Conservation (phyloP, 2,329 filamentous ascomycete species). For the Cladosporium sp. region DNA sequence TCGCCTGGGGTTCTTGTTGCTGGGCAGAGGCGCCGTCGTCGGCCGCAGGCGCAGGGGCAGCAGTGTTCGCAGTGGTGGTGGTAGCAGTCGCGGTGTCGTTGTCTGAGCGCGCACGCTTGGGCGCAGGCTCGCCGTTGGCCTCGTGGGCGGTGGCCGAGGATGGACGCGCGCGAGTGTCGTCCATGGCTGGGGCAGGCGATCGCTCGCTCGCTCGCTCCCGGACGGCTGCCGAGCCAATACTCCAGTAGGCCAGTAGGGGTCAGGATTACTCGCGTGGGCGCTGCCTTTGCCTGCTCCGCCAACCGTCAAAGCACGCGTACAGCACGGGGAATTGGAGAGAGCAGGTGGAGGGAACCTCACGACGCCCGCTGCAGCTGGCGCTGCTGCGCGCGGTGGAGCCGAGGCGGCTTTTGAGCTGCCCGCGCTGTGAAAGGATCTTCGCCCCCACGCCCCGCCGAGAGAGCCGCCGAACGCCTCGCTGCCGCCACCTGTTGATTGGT, state of each 20-base stretch:
- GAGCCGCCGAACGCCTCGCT: background rate
- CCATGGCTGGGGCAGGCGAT: background rate
- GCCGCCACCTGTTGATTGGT: too few relatives aligned
- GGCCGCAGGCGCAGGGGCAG: background rate
- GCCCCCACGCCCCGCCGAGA: background rate
- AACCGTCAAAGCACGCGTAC: constrained; percentile 3
- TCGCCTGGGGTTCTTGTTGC: constrained; percentile 5
- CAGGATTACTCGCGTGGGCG: constrained; percentile 1
- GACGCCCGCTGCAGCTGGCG: background rate
- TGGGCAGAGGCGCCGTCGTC: background rate
- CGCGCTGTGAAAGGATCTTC: background rate
- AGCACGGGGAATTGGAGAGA: background rate
- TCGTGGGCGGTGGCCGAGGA: constrained; percentile 13
- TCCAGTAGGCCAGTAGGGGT: background rate
- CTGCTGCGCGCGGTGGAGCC: constrained; percentile 1
- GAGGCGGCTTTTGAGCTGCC: constrained; percentile 1
- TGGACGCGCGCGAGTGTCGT: constrained; percentile 10
- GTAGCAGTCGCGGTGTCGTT: constrained; percentile 5
- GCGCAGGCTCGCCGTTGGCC: constrained; percentile 15
- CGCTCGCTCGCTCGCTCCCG: background rate
- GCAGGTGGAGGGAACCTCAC: constrained; percentile 10
- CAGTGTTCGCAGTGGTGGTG: background rate
- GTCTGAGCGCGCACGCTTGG: constrained; percentile 18
- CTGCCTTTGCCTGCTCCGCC: background rate
- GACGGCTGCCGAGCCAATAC: constrained; percentile 9